Evolutionary conservation across 768 basidiomycete genomes (phyloP), one percentile per base, ranked within the genome.

Genomic region (Hygrocybe punicea): DNA sequence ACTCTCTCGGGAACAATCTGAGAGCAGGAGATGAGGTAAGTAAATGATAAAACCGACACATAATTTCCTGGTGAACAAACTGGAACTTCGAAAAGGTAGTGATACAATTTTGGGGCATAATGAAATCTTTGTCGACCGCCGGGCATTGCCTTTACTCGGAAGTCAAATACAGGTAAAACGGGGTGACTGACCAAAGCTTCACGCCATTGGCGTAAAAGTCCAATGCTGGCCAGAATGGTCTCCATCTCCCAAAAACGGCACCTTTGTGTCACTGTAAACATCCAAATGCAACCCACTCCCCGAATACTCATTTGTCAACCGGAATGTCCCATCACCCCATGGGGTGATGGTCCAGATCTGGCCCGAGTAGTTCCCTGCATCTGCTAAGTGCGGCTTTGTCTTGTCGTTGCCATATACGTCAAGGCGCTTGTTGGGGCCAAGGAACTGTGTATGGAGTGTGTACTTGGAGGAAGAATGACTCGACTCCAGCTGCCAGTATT

Each of bases 201-300:
- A 29, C 29, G 29, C 45, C 4, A 47, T n/a, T 23, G 49, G 21
- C 11, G 49, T 51, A 25, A 51, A 51, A n/a, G 35, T 51, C 49
- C 49, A 51, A 25, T 51, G 49, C 49, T 51, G 49, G 7, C 49
- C 49, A 13, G 49, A 23, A 17, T 51, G 49, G 21, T 51, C 49
- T 29, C 23, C 49, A 16, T 21, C 17, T 11, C 29, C 49, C 49
- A 51, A 9, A 17, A 51, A 51, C 11, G 49, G 49, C 16, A 51
- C 49, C 14, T 51, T 24, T 2, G 49, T 51, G 35, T 51, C 49
- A 17, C 21, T 29, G 21, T 51, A 51, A 13, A 51, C 49, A 23
- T 51, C 49, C 49, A 51, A 25, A 37, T 29, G 49, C 25, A 51
- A 25, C 24, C 14, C 49, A 34, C 19, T 23, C 6, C 49, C 49